These are phyloP conservation scores for Tulasnella sp. DNA, from an alignment of 768 basidiomycete species.

Conservation along the genomic window DNA sequence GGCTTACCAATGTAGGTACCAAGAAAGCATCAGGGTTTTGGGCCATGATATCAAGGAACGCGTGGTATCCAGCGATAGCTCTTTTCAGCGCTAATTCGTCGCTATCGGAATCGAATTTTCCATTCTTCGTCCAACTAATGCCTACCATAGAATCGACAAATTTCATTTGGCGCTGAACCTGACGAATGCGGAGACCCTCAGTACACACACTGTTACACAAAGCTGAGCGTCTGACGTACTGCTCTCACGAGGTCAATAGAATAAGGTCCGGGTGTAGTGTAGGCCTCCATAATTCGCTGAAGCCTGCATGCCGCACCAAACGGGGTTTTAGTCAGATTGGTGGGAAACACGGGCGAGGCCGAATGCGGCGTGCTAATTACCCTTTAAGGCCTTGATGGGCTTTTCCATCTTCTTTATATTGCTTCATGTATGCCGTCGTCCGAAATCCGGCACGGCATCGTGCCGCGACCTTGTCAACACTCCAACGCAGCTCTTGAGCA, in stretches of 20 bases:
- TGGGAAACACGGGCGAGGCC: not conserved
- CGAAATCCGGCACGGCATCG: conserved; percentile 12
- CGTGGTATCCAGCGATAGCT: conserved; percentile 38
- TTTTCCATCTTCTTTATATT: conserved; percentile 9
- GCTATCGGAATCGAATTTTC: conserved; percentile 24
- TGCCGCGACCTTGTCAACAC: not conserved
- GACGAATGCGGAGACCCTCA: not conserved
- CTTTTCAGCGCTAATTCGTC: conserved; percentile 28
- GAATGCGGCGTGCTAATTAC: not conserved
- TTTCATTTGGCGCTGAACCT: conserved; percentile 36
- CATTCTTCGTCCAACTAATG: conserved; percentile 35
- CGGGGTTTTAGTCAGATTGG: not conserved
- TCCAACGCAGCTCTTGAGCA: not conserved
- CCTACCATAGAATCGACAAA: conserved; percentile 35
- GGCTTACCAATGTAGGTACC: conserved; percentile 37
- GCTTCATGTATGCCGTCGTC: conserved; percentile 4
- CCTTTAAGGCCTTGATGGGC: conserved; percentile 15
- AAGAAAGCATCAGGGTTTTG: conserved; percentile 30
- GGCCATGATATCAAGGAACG: conserved; percentile 38
- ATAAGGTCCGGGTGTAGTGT: conserved; percentile 63
- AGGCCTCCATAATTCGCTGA: conserved; percentile 77
- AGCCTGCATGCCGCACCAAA: conserved; percentile 48
- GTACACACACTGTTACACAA: conserved; percentile 2
- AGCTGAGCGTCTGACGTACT: conserved; percentile 2
- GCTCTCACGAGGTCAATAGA: conserved; percentile 33